Conservation (phyloP, 495 filamentous ascomycete species). For the Neurospora sp. region DNA sequence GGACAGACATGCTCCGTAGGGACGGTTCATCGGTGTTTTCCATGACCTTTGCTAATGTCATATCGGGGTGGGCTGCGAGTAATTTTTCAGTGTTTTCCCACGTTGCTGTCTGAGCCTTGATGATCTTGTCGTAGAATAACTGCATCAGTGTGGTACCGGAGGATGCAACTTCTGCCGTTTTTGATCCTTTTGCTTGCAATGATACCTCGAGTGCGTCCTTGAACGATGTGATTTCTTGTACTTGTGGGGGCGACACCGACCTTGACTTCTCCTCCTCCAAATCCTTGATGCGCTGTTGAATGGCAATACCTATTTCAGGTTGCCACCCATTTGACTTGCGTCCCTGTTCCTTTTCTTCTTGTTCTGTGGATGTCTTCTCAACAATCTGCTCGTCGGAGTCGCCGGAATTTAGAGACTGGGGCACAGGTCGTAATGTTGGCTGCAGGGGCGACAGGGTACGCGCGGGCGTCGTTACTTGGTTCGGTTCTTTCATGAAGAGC, state of each 20-base stretch:
- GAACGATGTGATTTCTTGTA: background rate
- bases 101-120: background rate
- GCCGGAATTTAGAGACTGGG: background rate
- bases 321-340: background rate
- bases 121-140: background rate
- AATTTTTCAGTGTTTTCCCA: background rate
- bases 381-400: background rate
- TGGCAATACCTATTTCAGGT: background rate
- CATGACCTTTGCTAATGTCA: background rate
- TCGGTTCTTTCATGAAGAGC: background rate
- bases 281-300: background rate
- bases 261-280: background rate
- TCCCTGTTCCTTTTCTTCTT: background rate
- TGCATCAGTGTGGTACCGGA: background rate
- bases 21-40: background rate
- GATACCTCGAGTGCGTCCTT: background rate
- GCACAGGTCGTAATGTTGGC: background rate
- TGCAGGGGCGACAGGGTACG: background rate
- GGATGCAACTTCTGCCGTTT: background rate
- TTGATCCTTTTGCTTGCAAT: background rate
- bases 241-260: background rate
- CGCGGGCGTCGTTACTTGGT: background rate
- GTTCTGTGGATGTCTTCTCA: background rate
- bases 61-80: background rate
- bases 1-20: background rate